These are phyloP conservation scores for Tulasnella sp. DNA, from an alignment of 768 basidiomycete species.

Conservation along the genomic window DNA sequence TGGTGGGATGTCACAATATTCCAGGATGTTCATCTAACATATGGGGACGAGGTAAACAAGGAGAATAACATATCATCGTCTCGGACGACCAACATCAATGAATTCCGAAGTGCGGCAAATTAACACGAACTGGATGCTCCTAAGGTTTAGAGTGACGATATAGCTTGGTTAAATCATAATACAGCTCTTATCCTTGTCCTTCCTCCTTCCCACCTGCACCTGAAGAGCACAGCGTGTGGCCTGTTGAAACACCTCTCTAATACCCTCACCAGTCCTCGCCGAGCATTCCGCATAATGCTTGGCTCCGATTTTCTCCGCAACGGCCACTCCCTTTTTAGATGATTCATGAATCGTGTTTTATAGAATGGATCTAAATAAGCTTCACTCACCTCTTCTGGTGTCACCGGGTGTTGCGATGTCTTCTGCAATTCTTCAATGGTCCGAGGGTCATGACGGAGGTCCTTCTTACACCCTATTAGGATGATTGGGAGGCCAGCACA, in stretches of 20 bases:
- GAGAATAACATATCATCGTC: no score
- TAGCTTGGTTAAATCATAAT: no score
- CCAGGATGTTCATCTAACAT: no score
- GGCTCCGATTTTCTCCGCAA: constrained; percentile 93
- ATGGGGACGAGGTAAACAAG: no score
- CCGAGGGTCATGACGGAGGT: constrained; percentile 83
- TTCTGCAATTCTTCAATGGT: constrained; percentile 90
- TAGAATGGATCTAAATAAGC: neutral
- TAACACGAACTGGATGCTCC: no score
- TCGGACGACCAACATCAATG: no score
- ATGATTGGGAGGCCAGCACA: constrained; percentile 90
- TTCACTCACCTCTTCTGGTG: constrained; percentile 69
- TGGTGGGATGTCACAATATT: no score
- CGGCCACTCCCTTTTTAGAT: constrained; percentile 76
- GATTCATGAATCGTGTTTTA: neutral
- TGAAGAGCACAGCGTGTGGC: no score
- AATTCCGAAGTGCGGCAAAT: no score
- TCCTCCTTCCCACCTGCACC: no score
- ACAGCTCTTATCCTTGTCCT: no score
- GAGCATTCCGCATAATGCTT: constrained; percentile 97
- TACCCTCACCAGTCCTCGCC: constrained; percentile 91
- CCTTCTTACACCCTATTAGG: constrained; percentile 98
- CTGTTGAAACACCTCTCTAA: constrained; percentile 96
- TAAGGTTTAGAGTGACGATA: no score
- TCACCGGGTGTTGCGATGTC: constrained; percentile 90